These are phyloP conservation scores for Neopestalotiopsis sp. DNA, from an alignment of 2,329 filamentous ascomycete genomes.

Conservation along the genomic window DNA sequence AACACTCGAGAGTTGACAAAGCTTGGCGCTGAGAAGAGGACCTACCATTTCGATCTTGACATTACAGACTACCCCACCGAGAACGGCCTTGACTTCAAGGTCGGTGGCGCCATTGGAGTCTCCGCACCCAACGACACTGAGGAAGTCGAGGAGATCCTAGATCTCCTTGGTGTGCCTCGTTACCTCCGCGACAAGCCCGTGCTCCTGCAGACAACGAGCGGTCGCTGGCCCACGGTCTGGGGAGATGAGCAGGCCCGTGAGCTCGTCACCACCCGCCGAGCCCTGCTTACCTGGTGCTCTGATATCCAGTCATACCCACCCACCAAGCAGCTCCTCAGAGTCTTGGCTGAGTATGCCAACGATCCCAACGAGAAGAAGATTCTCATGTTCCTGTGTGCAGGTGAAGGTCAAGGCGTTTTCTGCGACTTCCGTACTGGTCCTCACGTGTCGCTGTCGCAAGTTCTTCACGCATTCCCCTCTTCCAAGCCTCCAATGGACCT, in stretches of 20 bases:
- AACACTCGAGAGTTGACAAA: constrained; percentile 86
- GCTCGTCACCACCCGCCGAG: constrained; percentile 86
- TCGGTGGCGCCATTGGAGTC: constrained; percentile 93
- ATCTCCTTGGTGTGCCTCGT: constrained; percentile 79
- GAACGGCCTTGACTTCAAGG: constrained; percentile 88
- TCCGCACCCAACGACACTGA: constrained; percentile 82
- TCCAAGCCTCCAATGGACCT: constrained; percentile 85
- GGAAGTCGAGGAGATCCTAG: constrained; percentile 82
- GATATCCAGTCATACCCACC: constrained; percentile 93
- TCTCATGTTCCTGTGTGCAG: constrained; percentile 82
- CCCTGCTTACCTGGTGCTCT: constrained; percentile 93
- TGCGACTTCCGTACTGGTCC: constrained; percentile 93
- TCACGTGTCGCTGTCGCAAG: constrained; percentile 82
- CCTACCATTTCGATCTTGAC: constrained; percentile 96
- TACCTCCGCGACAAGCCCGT: constrained; percentile 85
- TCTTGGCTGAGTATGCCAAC: constrained; percentile 83
- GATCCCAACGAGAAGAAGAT: constrained; percentile 88
- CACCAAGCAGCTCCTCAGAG: constrained; percentile 82
- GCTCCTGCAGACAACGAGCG: constrained; percentile 76
- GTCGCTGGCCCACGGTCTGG: constrained; percentile 98
- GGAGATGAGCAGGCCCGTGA: constrained; percentile 85
- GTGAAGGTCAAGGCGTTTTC: constrained; percentile 89
- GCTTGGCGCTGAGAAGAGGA: constrained; percentile 90
- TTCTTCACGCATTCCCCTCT: constrained; percentile 91
- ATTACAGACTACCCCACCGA: constrained; percentile 92